phyloP scores from a whole-genome alignment of 768 basidiomycete species.

The Serpula lacrymans region DNA sequence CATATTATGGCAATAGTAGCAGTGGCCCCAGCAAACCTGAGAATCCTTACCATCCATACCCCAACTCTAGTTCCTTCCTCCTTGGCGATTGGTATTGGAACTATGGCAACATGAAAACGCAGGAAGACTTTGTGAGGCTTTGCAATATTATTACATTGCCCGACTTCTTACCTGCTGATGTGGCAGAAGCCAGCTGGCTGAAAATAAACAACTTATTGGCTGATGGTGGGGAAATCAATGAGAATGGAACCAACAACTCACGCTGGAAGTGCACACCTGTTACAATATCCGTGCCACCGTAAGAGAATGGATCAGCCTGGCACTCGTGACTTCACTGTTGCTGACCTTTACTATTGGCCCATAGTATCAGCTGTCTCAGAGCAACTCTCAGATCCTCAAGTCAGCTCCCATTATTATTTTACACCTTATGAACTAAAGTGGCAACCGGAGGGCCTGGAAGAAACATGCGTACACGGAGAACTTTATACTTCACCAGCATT shows the following conservation, averaged over 20 bases:
- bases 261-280: slow-evolving; percentile 10
- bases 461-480: slow-evolving; percentile 14
- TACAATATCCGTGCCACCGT: slow-evolving; percentile 6
- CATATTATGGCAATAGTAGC: too few species aligned
- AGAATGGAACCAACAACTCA: slow-evolving; percentile 11
- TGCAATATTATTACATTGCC: slow-evolving; percentile 4
- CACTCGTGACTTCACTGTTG: slow-evolving; percentile 3
- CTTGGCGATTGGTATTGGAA: slow-evolving; percentile 20
- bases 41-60: slow-evolving; percentile 11
- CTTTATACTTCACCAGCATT: slow-evolving; percentile 6
- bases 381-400: slow-evolving; percentile 4
- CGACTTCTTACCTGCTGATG: slow-evolving; percentile 4
- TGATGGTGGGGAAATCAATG: neutral
- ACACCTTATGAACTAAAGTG: slow-evolving; percentile 1
- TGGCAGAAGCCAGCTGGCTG: neutral
- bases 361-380: slow-evolving; percentile 12
- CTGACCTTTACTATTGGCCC: slow-evolving; percentile 9
- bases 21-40: too few species aligned
- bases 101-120: slow-evolving; percentile 16
- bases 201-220: slow-evolving; percentile 1
- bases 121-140: slow-evolving; percentile 11
- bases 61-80: slow-evolving; percentile 12
- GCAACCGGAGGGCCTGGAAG: neutral
- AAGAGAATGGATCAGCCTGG: neutral
- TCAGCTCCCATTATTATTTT: slow-evolving; percentile 10